Conservation (phyloP, 257 asterid genomes). For the Nicotiana sylvestris region DNA sequence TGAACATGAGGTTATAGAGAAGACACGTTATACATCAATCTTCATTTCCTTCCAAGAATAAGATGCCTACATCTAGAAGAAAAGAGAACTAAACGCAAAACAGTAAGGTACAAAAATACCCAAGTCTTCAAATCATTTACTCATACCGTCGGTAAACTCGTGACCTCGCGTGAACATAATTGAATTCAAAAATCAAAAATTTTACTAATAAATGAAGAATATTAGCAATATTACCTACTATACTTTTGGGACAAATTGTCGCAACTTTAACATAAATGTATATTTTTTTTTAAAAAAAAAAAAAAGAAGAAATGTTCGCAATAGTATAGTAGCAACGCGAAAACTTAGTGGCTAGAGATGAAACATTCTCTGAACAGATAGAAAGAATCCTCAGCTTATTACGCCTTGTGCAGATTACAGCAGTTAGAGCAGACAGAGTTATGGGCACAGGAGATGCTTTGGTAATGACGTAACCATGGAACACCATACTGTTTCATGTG, state of each 20-base stretch:
- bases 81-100: neutral
- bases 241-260: neutral
- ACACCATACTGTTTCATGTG: neutral
- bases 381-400: neutral
- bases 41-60: neutral
- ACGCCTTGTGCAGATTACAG: neutral
- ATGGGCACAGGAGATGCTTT: conserved; percentile 22
- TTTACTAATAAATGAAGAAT: neutral
- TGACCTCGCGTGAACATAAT: neutral
- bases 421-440: conserved; percentile 1
- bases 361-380: conserved; percentile 24
- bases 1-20: neutral
- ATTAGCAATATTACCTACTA: neutral
- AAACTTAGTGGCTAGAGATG: neutral
- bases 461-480: conserved; percentile 11
- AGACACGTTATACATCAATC: neutral
- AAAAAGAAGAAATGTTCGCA: too few relatives aligned
- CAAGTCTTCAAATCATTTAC: neutral
- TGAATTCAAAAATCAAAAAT: neutral
- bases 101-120: neutral
- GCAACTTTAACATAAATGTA: neutral
- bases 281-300: neutral
- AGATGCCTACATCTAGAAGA: neutral
- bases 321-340: neutral
- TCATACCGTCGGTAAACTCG: neutral